These are phyloP conservation scores for Coniella vitis DNA, from an alignment of 2,329 filamentous ascomycete species.

Conservation along the genomic window DNA sequence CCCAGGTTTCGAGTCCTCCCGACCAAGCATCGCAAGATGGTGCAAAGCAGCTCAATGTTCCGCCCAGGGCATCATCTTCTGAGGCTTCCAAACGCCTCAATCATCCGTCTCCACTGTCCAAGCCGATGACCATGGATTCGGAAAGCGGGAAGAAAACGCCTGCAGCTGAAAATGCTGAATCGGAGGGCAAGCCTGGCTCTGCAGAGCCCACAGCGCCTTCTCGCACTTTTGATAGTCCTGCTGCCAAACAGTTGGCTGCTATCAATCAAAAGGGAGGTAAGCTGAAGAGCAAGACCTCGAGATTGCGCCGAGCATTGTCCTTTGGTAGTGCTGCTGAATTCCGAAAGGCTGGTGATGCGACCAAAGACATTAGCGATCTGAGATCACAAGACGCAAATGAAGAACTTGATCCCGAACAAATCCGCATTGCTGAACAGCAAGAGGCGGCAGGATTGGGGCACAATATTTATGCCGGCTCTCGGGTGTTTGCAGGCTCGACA, in stretches of 20 bases:
- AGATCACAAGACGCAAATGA: slow-evolving; percentile 49
- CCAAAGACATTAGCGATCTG: slow-evolving; percentile 30
- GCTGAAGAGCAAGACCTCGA: slow-evolving; percentile 77
- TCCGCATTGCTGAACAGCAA: slow-evolving; percentile 83
- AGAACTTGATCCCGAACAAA: slow-evolving; percentile 80
- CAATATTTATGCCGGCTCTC: slow-evolving; percentile 85
- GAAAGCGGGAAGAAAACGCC: slow-evolving; percentile 41
- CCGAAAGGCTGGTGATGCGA: slow-evolving; percentile 56
- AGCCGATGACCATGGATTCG: slow-evolving; percentile 57
- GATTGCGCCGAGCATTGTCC: slow-evolving; percentile 85
- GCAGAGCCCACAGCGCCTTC: slow-evolving; percentile 21
- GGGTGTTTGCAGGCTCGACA: slow-evolving; percentile 82
- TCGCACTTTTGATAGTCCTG: slow-evolving; percentile 53
- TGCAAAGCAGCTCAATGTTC: slow-evolving; percentile 49
- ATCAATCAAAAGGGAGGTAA: slow-evolving; percentile 74
- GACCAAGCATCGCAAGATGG: slow-evolving; percentile 45
- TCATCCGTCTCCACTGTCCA: slow-evolving; percentile 68
- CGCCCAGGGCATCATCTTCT: slow-evolving; percentile 55
- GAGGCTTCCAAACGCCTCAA: slow-evolving; percentile 59
- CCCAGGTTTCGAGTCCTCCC: slow-evolving; percentile 35
- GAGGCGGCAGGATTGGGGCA: slow-evolving; percentile 88
- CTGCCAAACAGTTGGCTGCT: slow-evolving; percentile 79
- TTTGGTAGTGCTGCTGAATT: slow-evolving; percentile 95
- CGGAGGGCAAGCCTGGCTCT: slow-evolving; percentile 16
- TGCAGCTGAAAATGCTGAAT: slow-evolving; percentile 18